Evolutionary conservation across 306 rosid genomes (phyloP).

Genomic region (Vigna unguiculata): DNA sequence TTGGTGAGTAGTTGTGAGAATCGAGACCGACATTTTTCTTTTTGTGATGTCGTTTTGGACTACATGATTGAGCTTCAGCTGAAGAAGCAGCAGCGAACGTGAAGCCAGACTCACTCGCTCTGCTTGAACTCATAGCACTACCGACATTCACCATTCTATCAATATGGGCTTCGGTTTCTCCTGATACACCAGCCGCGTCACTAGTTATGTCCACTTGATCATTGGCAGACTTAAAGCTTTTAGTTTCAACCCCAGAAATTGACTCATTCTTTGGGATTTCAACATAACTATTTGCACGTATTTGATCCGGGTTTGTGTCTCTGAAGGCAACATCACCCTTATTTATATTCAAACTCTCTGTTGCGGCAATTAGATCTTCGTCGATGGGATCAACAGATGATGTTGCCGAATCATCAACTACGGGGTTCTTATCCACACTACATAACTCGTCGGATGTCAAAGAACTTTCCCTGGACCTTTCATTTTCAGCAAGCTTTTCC

Average conservation of each 20-base stretch:
- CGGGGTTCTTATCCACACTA: slow-evolving; percentile 39
- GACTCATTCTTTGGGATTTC: slow-evolving; percentile 61
- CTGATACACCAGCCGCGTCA: slow-evolving; percentile 46
- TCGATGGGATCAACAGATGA: slow-evolving; percentile 58
- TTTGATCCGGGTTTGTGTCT: slow-evolving; percentile 47
- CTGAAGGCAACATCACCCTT: slow-evolving; percentile 41
- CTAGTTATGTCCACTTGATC: slow-evolving; percentile 67
- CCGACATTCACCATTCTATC: slow-evolving; percentile 51
- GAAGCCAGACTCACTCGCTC: slow-evolving; percentile 59
- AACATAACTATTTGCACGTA: slow-evolving; percentile 46
- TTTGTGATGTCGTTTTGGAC: slow-evolving; percentile 68
- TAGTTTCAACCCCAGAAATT: slow-evolving; percentile 75
- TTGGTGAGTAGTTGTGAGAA: slow-evolving; percentile 50
- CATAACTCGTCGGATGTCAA: slow-evolving; percentile 64
- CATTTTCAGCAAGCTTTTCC: slow-evolving; percentile 67
- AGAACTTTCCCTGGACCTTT: slow-evolving; percentile 64
- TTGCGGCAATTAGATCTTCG: slow-evolving; percentile 68
- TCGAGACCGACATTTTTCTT: slow-evolving; percentile 77
- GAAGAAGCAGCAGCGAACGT: slow-evolving; percentile 83
- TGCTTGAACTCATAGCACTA: slow-evolving; percentile 54
- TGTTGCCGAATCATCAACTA: slow-evolving; percentile 36
- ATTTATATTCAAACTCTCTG: slow-evolving; percentile 59
- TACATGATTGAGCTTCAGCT: slow-evolving; percentile 56
- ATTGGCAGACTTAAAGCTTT: slow-evolving; percentile 83
- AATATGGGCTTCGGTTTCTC: slow-evolving; percentile 57